Base-by-base conservation (phyloP, 2,329 filamentous ascomycete genomes). In the Pseudogymnoascus sp. region DNA sequence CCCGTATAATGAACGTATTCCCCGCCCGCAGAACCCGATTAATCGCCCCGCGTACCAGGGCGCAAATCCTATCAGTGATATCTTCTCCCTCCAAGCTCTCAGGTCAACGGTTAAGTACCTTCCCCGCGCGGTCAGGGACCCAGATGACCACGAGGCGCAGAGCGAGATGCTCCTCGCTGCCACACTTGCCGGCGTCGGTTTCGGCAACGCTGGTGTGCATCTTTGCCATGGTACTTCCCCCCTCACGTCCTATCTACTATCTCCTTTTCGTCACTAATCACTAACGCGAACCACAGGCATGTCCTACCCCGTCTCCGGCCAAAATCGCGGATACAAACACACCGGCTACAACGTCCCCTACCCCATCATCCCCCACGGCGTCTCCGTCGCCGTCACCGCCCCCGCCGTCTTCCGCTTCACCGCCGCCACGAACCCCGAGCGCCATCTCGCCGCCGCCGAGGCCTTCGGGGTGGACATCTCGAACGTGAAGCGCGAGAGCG, bases 141-240 rank as follows among this genome's bases (percentile, higher is more conserved):
- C 93, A 0, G 92, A 96, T 36, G 95, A 99, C 74, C 82, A 85
- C 65, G 95, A 97, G 75, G 96, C 96, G 0, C 95, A 99, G 76
- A 89, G 85, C 34, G 87, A 97, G 76, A 99, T 99, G 96, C 82
- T 99, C 31, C 84, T 99, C 18, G 95, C 95, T 2, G 90, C 95
- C 0, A 99, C 95, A 0, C 80, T 99, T 1, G 95, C 96, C 0
- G 95, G 95, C 53, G 92, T 99, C 2, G 95, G 95, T 0, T 99
- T 99, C 74, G 95, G 96, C 18, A 99, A 99, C 71, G 96, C 96
- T 1, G 95, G 96, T 60, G 95, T 99, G 2, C 95, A 99, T 78
- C 81, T 91, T 8, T 91, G 88, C 74, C 88, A 91, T 73, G 88
- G 73, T 74, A 67, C 16, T 4, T n/a, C 16, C 21, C 3, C 7